Evolutionary conservation across 2,329 filamentous ascomycete genomes (phyloP).

Genomic region (Xylariaceae sp.): DNA sequence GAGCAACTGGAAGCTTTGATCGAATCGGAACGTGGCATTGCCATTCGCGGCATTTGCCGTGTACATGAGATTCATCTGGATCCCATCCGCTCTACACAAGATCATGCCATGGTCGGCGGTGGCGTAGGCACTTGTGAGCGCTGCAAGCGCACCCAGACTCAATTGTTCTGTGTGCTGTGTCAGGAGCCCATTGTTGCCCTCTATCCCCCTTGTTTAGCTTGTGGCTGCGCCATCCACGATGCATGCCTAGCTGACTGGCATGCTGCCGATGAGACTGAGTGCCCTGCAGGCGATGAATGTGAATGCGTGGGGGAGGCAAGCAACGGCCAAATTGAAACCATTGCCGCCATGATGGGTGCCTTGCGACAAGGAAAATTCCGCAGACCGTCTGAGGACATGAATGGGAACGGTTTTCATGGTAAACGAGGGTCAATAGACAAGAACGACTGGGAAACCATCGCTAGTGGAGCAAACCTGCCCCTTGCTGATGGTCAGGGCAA

Average conservation of each 20-base stretch:
- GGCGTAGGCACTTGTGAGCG: conserved; percentile 39
- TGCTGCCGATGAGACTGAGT: conserved; percentile 49
- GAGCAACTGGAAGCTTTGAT: conserved; percentile 47
- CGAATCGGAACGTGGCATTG: conserved; percentile 51
- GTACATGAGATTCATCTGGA: conserved; percentile 59
- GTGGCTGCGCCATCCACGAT: conserved; percentile 57
- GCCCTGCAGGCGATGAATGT: conserved; percentile 61
- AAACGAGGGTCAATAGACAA: conserved; percentile 28
- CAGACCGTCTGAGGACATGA: conserved; percentile 22
- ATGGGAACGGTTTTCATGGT: conserved; percentile 8
- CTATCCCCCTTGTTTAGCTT: conserved; percentile 56
- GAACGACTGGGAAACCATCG: conserved; percentile 36
- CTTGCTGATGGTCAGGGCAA: conserved; percentile 28
- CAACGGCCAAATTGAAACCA: conserved; percentile 54
- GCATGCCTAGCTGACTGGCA: conserved; percentile 56
- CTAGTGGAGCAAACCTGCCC: conserved; percentile 25
- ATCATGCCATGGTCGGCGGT: conserved; percentile 36
- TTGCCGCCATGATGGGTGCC: conserved; percentile 50
- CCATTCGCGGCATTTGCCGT: conserved; percentile 58
- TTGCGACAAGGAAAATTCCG: conserved; percentile 34
- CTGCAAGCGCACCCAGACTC: conserved; percentile 50
- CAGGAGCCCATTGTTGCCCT: conserved; percentile 54
- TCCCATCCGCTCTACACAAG: conserved; percentile 49
- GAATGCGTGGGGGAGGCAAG: conserved; percentile 53
- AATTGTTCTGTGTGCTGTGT: conserved; percentile 58